These are phyloP conservation scores for Candida sp. DNA, from an alignment of 1,139 yeast genomes.

Conservation along the genomic window DNA sequence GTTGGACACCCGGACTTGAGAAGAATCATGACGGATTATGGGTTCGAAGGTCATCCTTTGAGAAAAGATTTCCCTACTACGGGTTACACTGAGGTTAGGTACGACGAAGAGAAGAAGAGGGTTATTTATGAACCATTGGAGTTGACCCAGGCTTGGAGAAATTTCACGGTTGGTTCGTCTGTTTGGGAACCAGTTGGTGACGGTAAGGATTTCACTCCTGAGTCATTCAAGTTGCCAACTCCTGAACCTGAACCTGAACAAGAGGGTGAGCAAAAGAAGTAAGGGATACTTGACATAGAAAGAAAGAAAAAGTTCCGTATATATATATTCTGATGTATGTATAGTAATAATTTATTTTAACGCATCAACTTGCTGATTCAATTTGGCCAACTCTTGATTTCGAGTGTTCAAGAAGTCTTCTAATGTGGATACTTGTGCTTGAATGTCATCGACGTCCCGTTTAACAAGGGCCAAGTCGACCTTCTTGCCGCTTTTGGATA, in stretches of 20 bases:
- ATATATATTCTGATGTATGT: background rate
- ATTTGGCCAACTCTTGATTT: conserved; percentile 50
- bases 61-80: conserved; percentile 95
- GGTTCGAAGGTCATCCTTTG: conserved; percentile 91
- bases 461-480: conserved; percentile 45
- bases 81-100: conserved; percentile 88
- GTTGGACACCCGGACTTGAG: conserved; percentile 91
- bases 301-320: conserved; percentile 1
- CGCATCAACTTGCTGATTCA: conserved; percentile 46
- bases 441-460: conserved; percentile 66
- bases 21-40: conserved; percentile 91
- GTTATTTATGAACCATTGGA: conserved; percentile 90
- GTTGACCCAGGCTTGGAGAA: conserved; percentile 91
- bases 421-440: conserved; percentile 64
- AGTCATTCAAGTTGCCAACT: conserved; percentile 77
- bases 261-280: conserved; percentile 34
- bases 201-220: conserved; percentile 85
- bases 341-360: conserved; percentile 15
- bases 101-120: conserved; percentile 91
- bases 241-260: conserved; percentile 78
- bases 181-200: conserved; percentile 95
- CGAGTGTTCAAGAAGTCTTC: conserved; percentile 59
- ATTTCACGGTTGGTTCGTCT: conserved; percentile 85
- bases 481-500: conserved; percentile 14
- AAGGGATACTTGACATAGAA: conserved; percentile 5